phyloP scores from a whole-genome alignment of 345 rosid species.

The Brassica rapa region DNA sequence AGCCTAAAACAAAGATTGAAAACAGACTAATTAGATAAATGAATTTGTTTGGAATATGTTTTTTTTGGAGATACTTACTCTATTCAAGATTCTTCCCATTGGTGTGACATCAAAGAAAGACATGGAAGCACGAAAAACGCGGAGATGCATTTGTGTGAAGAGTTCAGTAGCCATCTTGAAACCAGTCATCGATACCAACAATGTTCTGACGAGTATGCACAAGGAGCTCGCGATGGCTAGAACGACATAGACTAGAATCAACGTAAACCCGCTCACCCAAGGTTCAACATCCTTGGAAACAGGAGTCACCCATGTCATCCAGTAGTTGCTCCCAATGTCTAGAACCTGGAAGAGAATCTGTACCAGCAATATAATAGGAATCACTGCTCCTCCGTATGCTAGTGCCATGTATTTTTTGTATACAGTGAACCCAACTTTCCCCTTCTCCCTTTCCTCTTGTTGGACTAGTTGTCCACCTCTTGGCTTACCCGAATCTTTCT shows the following conservation, averaged over 20 bases:
- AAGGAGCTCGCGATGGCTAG: conserved; percentile 61
- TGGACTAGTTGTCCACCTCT: conserved; percentile 74
- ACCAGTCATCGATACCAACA: conserved; percentile 51
- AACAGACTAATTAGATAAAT: not conserved
- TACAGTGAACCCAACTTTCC: conserved; percentile 67
- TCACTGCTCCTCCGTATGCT: conserved; percentile 66
- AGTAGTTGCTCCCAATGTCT: conserved; percentile 71
- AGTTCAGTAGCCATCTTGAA: conserved; percentile 64
- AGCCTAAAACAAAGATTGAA: conserved; percentile 49
- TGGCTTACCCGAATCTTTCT: conserved; percentile 39
- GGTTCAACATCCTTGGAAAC: conserved; percentile 55
- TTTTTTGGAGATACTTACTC: conserved; percentile 43
- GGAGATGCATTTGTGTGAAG: conserved; percentile 61
- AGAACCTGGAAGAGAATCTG: conserved; percentile 60
- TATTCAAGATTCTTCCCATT: conserved; percentile 60
- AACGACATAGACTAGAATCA: conserved; percentile 55
- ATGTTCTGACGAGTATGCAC: conserved; percentile 50
- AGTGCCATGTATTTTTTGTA: conserved; percentile 68
- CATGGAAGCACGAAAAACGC: conserved; percentile 81
- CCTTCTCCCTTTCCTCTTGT: conserved; percentile 91
- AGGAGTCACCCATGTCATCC: conserved; percentile 83
- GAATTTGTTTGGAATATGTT: not conserved
- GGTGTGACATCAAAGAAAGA: conserved; percentile 82
- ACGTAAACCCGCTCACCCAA: conserved; percentile 40
- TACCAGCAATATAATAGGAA: conserved; percentile 60